These are phyloP conservation scores for Beauveria scarabaeidicola DNA, from an alignment of 2,329 filamentous ascomycete genomes.

Conservation along the genomic window DNA sequence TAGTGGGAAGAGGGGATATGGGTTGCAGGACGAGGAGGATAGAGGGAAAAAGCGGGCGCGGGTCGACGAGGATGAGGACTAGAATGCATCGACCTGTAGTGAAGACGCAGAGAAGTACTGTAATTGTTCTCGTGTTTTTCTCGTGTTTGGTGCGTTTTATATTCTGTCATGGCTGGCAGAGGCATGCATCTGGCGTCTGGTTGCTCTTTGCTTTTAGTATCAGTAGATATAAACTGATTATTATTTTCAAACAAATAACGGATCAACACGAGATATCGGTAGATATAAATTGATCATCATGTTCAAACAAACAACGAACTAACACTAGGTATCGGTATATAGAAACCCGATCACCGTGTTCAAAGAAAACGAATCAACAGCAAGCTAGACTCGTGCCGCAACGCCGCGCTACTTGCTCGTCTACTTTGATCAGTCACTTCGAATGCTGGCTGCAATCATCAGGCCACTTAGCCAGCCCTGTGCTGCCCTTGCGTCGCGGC, in stretches of 20 bases:
- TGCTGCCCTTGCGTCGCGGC: too few species aligned
- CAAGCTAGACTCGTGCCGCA: too few species aligned
- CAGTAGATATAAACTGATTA: too few species aligned
- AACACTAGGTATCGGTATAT: too few species aligned
- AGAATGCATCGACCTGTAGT: conserved; percentile 14
- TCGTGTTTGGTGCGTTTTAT: background rate
- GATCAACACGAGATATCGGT: too few species aligned
- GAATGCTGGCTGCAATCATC: background rate
- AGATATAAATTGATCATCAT: too few species aligned
- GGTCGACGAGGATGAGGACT: conserved; percentile 57
- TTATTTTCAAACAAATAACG: too few species aligned
- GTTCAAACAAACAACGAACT: too few species aligned
- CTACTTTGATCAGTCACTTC: too few species aligned
- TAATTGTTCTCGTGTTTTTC: background rate
- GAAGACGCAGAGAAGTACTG: background rate
- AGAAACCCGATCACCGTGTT: too few species aligned
- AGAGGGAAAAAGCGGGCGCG: conserved; percentile 63
- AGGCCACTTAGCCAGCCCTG: background rate
- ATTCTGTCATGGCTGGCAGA: background rate
- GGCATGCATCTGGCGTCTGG: conserved; percentile 7
- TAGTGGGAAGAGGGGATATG: conserved; percentile 59
- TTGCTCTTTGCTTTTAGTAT: background rate
- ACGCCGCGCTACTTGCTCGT: too few species aligned
- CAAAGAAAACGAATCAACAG: too few species aligned
- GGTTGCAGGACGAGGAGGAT: conserved; percentile 58